These are phyloP conservation scores for Pyrenochaeta sp. DNA, from an alignment of 2,329 filamentous ascomycete genomes.

Conservation along the genomic window DNA sequence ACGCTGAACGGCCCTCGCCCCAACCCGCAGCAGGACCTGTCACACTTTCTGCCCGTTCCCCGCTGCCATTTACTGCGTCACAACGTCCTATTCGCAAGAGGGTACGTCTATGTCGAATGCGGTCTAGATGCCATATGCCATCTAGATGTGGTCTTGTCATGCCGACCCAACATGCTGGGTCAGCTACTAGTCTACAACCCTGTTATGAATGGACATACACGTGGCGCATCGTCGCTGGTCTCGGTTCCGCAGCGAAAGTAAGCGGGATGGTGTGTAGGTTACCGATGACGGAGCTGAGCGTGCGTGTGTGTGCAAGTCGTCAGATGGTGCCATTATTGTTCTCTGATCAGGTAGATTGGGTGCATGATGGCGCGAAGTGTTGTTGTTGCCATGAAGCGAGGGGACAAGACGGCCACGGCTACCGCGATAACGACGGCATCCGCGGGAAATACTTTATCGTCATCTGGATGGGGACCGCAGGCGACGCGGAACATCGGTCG, in stretches of 20 bases:
- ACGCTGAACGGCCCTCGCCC: conserved; percentile 41
- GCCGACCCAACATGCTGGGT: conserved; percentile 24
- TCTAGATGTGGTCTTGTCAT: conserved; percentile 25
- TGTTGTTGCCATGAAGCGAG: conserved; percentile 4
- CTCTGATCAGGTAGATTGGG: conserved; percentile 12
- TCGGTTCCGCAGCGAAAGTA: conserved; percentile 18
- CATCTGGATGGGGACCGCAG: not conserved
- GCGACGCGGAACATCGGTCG: not conserved
- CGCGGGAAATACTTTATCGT: not conserved
- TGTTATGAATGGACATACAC: conserved; percentile 39
- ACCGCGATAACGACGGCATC: not conserved
- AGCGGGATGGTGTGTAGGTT: conserved; percentile 22
- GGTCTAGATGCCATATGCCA: conserved; percentile 13
- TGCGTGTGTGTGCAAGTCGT: not conserved
- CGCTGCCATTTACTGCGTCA: conserved; percentile 5
- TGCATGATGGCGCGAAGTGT: conserved; percentile 12
- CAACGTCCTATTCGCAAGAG: conserved; percentile 28
- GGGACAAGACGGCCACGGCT: not conserved
- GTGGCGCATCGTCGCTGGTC: conserved; percentile 47
- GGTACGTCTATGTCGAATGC: conserved; percentile 13
- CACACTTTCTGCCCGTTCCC: conserved; percentile 33
- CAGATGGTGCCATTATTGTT: conserved; percentile 1
- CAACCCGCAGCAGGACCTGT: conserved; percentile 41
- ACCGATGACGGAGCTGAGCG: conserved; percentile 31
- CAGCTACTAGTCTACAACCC: conserved; percentile 11